Evolutionary conservation across 2,329 filamentous ascomycete species (phyloP).

Genomic region (Huntiella savannae): DNA sequence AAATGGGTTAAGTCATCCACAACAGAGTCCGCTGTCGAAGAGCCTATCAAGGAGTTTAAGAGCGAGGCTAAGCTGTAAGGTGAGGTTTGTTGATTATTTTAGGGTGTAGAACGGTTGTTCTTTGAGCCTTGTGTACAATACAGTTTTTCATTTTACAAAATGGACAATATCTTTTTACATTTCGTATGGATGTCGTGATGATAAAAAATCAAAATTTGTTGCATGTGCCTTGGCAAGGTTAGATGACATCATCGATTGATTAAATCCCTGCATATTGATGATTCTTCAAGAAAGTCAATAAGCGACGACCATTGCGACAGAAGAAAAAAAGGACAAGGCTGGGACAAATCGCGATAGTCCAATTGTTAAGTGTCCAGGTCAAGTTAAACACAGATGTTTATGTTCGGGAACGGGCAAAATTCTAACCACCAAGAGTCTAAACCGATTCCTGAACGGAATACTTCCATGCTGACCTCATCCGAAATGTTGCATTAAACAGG

Average conservation of each 20-base stretch:
- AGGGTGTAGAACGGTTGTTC: not conserved
- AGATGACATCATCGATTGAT: constrained; percentile 1
- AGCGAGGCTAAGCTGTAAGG: not conserved
- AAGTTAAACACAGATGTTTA: too few relatives aligned
- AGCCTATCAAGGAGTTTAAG: not conserved
- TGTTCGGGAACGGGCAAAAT: too few relatives aligned
- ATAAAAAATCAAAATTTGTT: too few relatives aligned
- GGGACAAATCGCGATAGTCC: not conserved
- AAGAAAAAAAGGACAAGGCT: not conserved
- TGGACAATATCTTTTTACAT: not conserved
- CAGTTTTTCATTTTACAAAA: not conserved
- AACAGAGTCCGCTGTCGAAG: not conserved
- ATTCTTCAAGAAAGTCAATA: not conserved
- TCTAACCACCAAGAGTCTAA: too few relatives aligned
- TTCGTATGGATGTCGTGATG: not conserved
- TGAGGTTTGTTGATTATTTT: constrained; percentile 6
- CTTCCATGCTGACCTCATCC: too few relatives aligned
- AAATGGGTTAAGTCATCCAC: constrained; percentile 18
- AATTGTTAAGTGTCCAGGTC: too few relatives aligned
- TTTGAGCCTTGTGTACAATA: constrained; percentile 8
- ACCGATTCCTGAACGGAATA: too few relatives aligned
- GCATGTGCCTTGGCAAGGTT: not conserved
- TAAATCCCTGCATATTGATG: constrained; percentile 3
- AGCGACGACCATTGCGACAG: too few relatives aligned
- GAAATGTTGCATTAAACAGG: too few relatives aligned